A percentile compares a stretch with the other conserved stretches of the same genome.
Evolutionary conservation across 202 grass and related monocot genomes (phyloP).

Genomic region (Bolboschoenoplectus hybrid): DNA sequence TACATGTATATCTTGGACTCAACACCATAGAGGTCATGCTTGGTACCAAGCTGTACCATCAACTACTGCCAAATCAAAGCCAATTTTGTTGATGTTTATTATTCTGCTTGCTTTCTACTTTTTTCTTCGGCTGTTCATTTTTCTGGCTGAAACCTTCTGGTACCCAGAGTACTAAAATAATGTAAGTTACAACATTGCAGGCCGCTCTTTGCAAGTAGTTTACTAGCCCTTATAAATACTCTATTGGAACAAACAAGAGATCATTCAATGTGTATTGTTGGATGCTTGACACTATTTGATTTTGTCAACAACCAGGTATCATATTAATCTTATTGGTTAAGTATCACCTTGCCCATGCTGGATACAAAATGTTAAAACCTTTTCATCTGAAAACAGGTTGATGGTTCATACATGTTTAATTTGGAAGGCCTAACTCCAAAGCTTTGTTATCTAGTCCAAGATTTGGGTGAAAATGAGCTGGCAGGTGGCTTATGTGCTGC

Average conservation of each 20-base stretch:
- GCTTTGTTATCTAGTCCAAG: constrained; percentile 73
- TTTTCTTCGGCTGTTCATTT: not conserved
- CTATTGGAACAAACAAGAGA: constrained; percentile 89
- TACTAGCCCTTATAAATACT: constrained; percentile 80
- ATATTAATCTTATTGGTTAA: constrained; percentile 41
- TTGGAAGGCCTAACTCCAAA: constrained; percentile 86
- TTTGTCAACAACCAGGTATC: constrained; percentile 93
- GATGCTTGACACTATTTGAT: constrained; percentile 83
- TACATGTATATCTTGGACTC: not conserved
- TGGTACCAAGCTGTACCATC: not conserved
- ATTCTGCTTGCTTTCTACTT: not conserved
- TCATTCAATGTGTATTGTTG: constrained; percentile 71
- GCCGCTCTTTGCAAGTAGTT: constrained; percentile 89
- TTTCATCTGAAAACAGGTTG: constrained; percentile 55
- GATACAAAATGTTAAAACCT: constrained; percentile 32
- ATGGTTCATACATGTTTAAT: constrained; percentile 95
- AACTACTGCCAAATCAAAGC: not conserved
- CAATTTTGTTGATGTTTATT: not conserved
- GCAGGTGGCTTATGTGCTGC: constrained; percentile 60
- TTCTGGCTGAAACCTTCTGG: constrained; percentile 10
- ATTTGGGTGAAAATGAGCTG: constrained; percentile 74
- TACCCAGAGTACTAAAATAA: constrained; percentile 16
- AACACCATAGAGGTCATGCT: not conserved
- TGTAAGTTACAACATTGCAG: constrained; percentile 56
- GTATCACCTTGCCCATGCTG: constrained; percentile 18